Conservation (phyloP, 2,329 filamentous ascomycete genomes). For the Aspergillus japonicus region DNA sequence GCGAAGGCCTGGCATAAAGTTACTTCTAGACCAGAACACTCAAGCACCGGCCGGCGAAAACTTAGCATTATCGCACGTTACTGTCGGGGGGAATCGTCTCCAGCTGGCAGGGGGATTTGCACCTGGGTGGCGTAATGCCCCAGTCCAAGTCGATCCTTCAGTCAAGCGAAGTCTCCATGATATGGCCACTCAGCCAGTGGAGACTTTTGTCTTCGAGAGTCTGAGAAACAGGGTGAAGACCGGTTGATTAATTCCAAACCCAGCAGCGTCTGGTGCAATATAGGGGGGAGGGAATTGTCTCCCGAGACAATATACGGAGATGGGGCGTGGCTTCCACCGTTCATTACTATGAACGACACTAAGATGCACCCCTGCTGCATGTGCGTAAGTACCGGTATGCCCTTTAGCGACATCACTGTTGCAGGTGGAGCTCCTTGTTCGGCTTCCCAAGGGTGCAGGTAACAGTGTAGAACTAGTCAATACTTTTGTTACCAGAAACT, state of each 20-base stretch:
- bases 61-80: neutral
- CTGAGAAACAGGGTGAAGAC: no score
- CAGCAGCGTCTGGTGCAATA: neutral
- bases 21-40: neutral
- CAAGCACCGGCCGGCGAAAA: neutral
- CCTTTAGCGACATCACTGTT: neutral
- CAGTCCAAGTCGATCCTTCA: neutral
- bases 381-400: neutral
- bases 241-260: neutral
- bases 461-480: neutral
- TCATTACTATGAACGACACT: neutral
- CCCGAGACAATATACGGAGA: neutral
- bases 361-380: neutral
- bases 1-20: neutral
- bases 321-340: neutral
- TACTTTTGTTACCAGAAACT: neutral
- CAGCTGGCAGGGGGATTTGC: neutral
- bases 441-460: neutral
- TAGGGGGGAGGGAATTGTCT: neutral
- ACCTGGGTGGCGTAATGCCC: neutral
- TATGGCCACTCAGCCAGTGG: neutral
- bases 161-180: neutral
- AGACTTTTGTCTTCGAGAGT: neutral
- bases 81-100: neutral
- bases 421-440: neutral